Percentiles rank a stretch among this genome's conserved stretches.
phyloP scores from a whole-genome alignment of 2,329 filamentous ascomycete species.

The Fusarium globosum region DNA sequence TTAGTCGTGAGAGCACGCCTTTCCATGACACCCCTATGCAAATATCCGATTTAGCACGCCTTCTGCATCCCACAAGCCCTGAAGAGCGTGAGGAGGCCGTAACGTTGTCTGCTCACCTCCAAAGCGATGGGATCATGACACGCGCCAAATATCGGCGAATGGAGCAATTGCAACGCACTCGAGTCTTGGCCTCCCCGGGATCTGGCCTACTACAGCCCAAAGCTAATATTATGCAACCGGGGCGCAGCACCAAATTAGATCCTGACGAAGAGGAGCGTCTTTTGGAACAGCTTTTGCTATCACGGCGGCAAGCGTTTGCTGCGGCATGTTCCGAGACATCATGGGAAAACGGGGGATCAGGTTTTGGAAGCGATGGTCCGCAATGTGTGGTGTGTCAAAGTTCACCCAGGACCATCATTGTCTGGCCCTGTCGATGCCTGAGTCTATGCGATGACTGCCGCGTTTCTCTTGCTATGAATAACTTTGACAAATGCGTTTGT shows the following conservation, averaged over 20 bases:
- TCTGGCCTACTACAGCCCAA: conserved; percentile 35
- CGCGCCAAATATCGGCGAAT: conserved; percentile 79
- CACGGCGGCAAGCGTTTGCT: conserved; percentile 53
- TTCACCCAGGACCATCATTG: conserved; percentile 85
- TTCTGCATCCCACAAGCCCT: conserved; percentile 81
- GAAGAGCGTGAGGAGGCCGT: conserved; percentile 85
- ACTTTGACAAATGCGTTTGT: conserved; percentile 96
- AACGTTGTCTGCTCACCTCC: conserved; percentile 82
- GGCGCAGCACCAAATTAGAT: conserved; percentile 56
- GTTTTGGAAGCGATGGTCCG: conserved; percentile 77
- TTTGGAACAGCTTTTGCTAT: conserved; percentile 70
- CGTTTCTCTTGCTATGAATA: conserved; percentile 94
- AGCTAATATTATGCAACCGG: conserved; percentile 12
- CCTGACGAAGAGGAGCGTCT: conserved; percentile 70
- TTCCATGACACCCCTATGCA: conserved; percentile 71
- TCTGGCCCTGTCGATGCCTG: conserved; percentile 96
- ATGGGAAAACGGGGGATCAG: conserved; percentile 78
- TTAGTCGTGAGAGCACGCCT: conserved; percentile 65
- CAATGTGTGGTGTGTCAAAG: conserved; percentile 95
- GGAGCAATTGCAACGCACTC: conserved; percentile 75
- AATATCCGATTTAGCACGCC: conserved; percentile 76
- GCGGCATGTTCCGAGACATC: conserved; percentile 46
- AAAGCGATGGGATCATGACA: conserved; percentile 78
- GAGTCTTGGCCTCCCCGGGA: conserved; percentile 60
- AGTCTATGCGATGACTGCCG: conserved; percentile 95